These are phyloP conservation scores for Coelastrella sp. DNA, from an alignment of 139 green algal species.

Conservation along the genomic window DNA sequence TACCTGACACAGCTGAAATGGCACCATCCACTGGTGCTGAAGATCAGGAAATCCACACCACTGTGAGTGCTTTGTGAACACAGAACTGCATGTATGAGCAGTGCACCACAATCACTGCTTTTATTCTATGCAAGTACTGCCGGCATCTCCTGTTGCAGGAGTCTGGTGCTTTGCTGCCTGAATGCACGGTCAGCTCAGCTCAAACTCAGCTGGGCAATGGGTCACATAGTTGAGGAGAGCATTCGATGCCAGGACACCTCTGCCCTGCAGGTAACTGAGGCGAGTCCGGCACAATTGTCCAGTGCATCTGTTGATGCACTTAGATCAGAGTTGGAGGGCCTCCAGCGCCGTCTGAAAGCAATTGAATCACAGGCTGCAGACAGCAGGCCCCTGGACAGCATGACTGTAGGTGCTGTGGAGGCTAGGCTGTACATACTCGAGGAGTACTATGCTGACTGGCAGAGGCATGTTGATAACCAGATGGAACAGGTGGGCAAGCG, in stretches of 20 bases:
- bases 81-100: background rate
- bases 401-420: conserved; percentile 31
- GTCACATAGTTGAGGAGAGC: too few relatives aligned
- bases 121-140: too few relatives aligned
- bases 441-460: conserved; percentile 19
- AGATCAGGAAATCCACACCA: background rate
- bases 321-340: background rate
- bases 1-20: conserved; percentile 22
- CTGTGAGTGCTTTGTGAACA: background rate
- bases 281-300: background rate
- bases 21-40: conserved; percentile 8
- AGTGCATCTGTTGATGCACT: background rate
- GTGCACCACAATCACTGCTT: background rate
- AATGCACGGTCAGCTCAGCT: too few relatives aligned
- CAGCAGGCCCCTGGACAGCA: conserved; percentile 5
- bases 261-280: background rate
- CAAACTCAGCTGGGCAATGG: too few relatives aligned
- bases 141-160: too few relatives aligned
- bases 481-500: background rate
- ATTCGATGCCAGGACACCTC: too few relatives aligned
- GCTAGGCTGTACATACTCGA: conserved; percentile 34
- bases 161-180: too few relatives aligned
- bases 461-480: background rate
- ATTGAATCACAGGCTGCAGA: background rate
- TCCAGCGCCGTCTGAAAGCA: conserved; percentile 5